These are phyloP conservation scores for Aspergillus cejpii DNA, from an alignment of 2,329 filamentous ascomycete genomes.

Conservation along the genomic window DNA sequence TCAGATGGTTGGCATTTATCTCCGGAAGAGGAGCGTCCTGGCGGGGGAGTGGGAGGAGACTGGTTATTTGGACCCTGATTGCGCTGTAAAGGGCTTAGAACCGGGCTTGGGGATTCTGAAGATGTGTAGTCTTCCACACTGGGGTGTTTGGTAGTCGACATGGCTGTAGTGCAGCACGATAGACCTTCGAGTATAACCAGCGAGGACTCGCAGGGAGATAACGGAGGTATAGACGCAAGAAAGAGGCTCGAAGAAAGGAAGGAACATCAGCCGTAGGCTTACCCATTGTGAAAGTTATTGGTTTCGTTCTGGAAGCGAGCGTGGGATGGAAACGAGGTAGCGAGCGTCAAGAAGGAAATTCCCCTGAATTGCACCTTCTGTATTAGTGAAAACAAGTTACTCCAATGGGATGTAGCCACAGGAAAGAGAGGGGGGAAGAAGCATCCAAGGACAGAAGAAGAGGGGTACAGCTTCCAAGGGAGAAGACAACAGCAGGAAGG, in stretches of 20 bases:
- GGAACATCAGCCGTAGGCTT: conserved; percentile 24
- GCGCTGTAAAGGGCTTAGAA: conserved; percentile 4
- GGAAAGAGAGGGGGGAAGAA: conserved; percentile 6
- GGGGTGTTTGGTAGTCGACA: conserved; percentile 13
- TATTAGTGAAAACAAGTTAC: conserved; percentile 17
- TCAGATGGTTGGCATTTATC: conserved; percentile 10
- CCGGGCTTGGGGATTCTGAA: conserved; percentile 6
- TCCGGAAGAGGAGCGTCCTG: conserved; percentile 10
- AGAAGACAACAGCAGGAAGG: conserved; percentile 6
- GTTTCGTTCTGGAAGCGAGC: conserved; percentile 20
- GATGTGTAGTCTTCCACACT: conserved; percentile 15
- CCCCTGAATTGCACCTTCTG: conserved; percentile 24
- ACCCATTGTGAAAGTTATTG: conserved; percentile 33
- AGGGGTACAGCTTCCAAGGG: conserved; percentile 8
- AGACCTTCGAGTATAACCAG: conserved; percentile 2
- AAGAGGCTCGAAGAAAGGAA: conserved; percentile 8
- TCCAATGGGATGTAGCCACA: conserved; percentile 14
- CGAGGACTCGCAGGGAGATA: background rate
- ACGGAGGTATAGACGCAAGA: background rate
- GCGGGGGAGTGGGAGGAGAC: conserved; percentile 9
- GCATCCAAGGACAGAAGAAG: conserved; percentile 3
- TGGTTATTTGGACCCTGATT: conserved; percentile 13
- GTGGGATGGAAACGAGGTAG: conserved; percentile 16
- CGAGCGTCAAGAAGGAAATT: conserved; percentile 23
- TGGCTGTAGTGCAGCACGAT: conserved; percentile 10